These are phyloP conservation scores for Colletotrichum eleusines DNA, from an alignment of 2,329 filamentous ascomycete genomes.

Conservation along the genomic window DNA sequence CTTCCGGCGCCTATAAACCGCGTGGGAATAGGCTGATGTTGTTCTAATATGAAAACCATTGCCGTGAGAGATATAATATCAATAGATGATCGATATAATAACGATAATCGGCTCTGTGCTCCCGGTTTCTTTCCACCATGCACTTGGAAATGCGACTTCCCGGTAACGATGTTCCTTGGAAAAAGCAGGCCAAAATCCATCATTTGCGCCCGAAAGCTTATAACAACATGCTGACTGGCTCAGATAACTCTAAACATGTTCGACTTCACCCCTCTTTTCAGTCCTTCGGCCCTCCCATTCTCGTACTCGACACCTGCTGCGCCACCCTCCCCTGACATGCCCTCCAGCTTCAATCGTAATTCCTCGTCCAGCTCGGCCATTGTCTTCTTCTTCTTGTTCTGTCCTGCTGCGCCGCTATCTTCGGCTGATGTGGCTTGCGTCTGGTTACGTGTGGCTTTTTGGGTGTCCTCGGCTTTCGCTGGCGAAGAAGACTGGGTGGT, in stretches of 20 bases:
- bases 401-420: too few species aligned
- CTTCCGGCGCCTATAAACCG: neutral
- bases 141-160: neutral
- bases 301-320: slow-evolving; percentile 80
- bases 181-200: neutral
- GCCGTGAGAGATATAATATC: neutral
- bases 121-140: neutral
- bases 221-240: neutral
- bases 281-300: slow-evolving; percentile 76
- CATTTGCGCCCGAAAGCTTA: too few species aligned
- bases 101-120: too few species aligned
- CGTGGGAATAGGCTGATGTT: neutral
- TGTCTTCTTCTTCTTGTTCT: slow-evolving; percentile 58
- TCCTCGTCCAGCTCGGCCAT: slow-evolving; percentile 75
- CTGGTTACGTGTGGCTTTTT: neutral
- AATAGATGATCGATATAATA: too few species aligned
- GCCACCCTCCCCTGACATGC: slow-evolving; percentile 76
- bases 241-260: slow-evolving; percentile 83
- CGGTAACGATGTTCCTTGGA: neutral
- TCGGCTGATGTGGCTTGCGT: neutral
- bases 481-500: slow-evolving; percentile 4
- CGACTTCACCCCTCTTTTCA: slow-evolving; percentile 79
- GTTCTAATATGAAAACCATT: neutral
- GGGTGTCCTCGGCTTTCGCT: neutral
- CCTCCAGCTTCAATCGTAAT: slow-evolving; percentile 73